Evolutionary conservation across 2,329 filamentous ascomycete genomes (phyloP).

Genomic region (Knufia petricola): DNA sequence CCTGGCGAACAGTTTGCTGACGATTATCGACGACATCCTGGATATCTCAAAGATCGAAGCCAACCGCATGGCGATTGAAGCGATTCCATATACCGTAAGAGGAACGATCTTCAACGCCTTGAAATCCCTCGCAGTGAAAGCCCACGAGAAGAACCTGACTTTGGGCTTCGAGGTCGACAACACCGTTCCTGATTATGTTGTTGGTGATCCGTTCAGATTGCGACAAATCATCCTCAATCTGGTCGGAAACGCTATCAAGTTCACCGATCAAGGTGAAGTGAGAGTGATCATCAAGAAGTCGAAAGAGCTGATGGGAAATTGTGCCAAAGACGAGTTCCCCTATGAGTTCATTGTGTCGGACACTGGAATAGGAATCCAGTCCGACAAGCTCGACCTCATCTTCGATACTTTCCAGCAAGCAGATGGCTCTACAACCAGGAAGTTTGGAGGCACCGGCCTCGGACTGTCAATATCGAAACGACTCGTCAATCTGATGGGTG

Average conservation of each 20-base stretch:
- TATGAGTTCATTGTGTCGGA: constrained; percentile 95
- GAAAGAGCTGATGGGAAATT: constrained; percentile 43
- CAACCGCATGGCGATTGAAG: constrained; percentile 95
- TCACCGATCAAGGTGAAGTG: constrained; percentile 93
- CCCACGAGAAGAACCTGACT: constrained; percentile 89
- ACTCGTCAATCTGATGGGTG: constrained; percentile 90
- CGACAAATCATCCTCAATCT: constrained; percentile 95
- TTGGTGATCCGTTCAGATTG: constrained; percentile 91
- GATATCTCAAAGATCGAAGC: constrained; percentile 76
- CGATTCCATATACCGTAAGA: constrained; percentile 89
- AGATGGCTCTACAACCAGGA: constrained; percentile 89
- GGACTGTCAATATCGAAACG: constrained; percentile 92
- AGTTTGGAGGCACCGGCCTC: constrained; percentile 89
- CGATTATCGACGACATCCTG: constrained; percentile 79
- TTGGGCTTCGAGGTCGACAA: constrained; percentile 89
- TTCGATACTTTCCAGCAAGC: constrained; percentile 99
- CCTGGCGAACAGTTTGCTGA: constrained; percentile 86
- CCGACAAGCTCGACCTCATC: constrained; percentile 91
- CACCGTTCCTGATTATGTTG: constrained; percentile 86
- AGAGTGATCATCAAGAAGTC: constrained; percentile 80
- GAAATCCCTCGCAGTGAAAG: constrained; percentile 93
- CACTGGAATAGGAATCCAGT: constrained; percentile 91
- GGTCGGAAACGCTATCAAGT: constrained; percentile 97
- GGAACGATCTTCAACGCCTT: constrained; percentile 94
- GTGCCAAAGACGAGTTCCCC: constrained; percentile 67